Evolutionary conservation across 192 early-diverging fungal species (phyloP).

Genomic region (Chytriomyces sp.): DNA sequence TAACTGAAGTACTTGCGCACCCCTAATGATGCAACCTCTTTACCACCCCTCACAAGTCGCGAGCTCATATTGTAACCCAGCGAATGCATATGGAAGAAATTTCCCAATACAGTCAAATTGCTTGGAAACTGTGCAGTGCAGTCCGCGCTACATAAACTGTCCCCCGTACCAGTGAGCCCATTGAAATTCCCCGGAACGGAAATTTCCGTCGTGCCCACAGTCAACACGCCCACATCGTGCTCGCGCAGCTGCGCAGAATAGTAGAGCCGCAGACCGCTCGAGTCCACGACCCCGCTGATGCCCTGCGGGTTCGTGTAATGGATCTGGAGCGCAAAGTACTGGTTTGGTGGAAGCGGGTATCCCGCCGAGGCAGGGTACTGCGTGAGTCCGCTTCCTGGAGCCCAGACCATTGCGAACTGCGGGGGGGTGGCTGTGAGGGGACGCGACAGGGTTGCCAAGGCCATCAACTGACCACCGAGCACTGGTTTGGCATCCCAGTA

Average conservation of each 20-base stretch:
- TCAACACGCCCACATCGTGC: constrained; percentile 28
- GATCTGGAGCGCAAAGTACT: constrained; percentile 28
- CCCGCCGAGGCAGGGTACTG: constrained; percentile 1
- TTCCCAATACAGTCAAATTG: constrained; percentile 15
- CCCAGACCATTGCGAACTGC: neutral
- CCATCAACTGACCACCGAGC: neutral
- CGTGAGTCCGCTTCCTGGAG: constrained; percentile 4
- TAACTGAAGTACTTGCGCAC: constrained; percentile 32
- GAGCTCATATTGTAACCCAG: constrained; percentile 30
- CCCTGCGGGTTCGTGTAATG: constrained; percentile 16
- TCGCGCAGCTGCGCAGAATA: constrained; percentile 13
- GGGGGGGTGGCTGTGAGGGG: neutral
- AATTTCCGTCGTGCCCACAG: constrained; percentile 16
- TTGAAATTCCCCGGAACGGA: constrained; percentile 12
- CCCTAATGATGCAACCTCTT: constrained; percentile 23
- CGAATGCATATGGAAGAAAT: constrained; percentile 34
- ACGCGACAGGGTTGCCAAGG: neutral
- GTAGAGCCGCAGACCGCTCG: constrained; percentile 16
- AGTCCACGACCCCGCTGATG: neutral
- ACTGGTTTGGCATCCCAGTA: neutral
- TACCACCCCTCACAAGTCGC: constrained; percentile 22
- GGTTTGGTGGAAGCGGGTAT: neutral
- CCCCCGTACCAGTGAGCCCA: neutral
- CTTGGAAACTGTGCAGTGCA: constrained; percentile 31
- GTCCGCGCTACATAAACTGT: constrained; percentile 21